These are phyloP conservation scores for Cocos nucifera DNA, from an alignment of 176 grass and related monocot species.

Conservation along the genomic window DNA sequence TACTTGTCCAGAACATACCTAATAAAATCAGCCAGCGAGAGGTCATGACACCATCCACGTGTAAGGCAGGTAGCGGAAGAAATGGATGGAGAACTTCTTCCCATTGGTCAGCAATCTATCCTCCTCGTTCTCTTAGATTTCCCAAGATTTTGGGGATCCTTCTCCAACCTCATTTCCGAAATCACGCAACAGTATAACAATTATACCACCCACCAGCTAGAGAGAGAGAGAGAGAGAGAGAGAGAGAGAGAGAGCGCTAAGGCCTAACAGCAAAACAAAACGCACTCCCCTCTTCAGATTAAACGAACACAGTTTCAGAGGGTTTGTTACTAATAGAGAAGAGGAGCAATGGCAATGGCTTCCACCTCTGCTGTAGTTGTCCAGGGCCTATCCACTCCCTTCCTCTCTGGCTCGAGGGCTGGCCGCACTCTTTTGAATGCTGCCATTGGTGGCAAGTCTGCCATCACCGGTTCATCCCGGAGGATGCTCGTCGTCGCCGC, in stretches of 20 bases:
- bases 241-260: too few species aligned
- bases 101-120: slow-evolving; percentile 93
- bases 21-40: neutral
- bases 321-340: too few species aligned
- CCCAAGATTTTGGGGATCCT: slow-evolving; percentile 37
- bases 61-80: slow-evolving; percentile 23
- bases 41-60: slow-evolving; percentile 42
- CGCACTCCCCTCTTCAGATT: too few species aligned
- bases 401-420: slow-evolving; percentile 35
- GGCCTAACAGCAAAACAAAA: too few species aligned
- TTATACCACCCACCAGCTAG: neutral
- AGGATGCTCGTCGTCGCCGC: slow-evolving; percentile 44
- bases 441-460: slow-evolving; percentile 5
- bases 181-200: slow-evolving; percentile 34
- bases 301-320: too few species aligned
- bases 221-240: too few species aligned
- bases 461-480: slow-evolving; percentile 16
- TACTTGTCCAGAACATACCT: too few species aligned
- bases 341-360: slow-evolving; percentile 47
- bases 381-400: slow-evolving; percentile 60
- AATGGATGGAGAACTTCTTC: slow-evolving; percentile 39
- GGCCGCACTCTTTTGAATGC: slow-evolving; percentile 44
- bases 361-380: slow-evolving; percentile 73
- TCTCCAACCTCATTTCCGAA: neutral
- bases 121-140: slow-evolving; percentile 15